Evolutionary conservation across 306 rosid genomes (phyloP).

Genomic region (Lupinus albus): DNA sequence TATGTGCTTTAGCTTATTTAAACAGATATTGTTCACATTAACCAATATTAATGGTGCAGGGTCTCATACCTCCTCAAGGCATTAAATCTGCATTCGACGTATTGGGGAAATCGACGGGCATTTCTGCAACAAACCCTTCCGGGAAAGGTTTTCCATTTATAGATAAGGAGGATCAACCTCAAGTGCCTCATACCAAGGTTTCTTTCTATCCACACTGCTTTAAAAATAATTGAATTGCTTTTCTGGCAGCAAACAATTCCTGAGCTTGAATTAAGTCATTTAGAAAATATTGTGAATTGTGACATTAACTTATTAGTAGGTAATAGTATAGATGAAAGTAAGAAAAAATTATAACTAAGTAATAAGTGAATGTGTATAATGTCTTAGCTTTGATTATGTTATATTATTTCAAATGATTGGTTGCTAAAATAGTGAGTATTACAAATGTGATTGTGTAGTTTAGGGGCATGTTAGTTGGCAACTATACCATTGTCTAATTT

Average conservation of each 20-base stretch:
- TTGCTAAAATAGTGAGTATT: conserved; percentile 9
- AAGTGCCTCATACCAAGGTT: conserved; percentile 84
- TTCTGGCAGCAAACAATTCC: conserved; percentile 8
- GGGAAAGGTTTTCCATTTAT: conserved; percentile 88
- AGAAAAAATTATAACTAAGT: too few species aligned
- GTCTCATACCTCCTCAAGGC: conserved; percentile 80
- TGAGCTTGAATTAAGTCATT: not conserved
- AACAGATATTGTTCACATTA: conserved; percentile 1
- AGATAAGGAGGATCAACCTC: conserved; percentile 67
- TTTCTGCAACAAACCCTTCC: conserved; percentile 46
- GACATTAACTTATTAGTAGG: too few species aligned
- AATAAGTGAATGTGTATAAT: too few species aligned
- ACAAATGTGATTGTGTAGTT: not conserved
- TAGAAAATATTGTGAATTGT: too few species aligned
- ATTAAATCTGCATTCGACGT: conserved; percentile 90
- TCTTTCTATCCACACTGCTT: conserved; percentile 37
- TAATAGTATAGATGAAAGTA: too few species aligned
- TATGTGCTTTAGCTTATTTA: not conserved
- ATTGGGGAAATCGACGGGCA: not conserved
- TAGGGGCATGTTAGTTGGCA: not conserved
- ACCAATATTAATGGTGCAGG: conserved; percentile 57
- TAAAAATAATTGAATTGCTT: conserved; percentile 24
- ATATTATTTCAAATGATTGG: not conserved
- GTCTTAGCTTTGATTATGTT: not conserved
- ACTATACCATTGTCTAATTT: not conserved